Base-by-base conservation (phyloP, 805 yeast species). In the Helenozyma rhizophorensis region DNA sequence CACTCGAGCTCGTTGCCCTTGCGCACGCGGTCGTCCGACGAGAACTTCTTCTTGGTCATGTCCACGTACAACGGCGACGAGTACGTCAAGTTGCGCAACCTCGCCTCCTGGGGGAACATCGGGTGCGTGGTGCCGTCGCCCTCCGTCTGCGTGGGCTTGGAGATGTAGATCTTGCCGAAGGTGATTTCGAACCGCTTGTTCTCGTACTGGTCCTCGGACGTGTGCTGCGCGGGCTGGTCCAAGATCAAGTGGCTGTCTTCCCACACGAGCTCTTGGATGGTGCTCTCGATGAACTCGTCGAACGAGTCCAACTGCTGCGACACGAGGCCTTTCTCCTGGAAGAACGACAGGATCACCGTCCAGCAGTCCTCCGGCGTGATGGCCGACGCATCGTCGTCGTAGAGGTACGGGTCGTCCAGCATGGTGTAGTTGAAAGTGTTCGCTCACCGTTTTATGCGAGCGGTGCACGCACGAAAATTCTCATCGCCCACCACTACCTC, bases 61-160 rank as follows among this genome's bases (percentile, higher is more conserved):
- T 93, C 97, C 17, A 93, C 96, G 53, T 93, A 93, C 32, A 93
- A 72, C 23, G 97, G 97, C 21, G 97, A 86, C 4, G 97, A 86
- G 58, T 93, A 93, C 0, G 99, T 93, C 65, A 93, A 72, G 58
- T 93, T 93, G 65, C 99, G 80, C 45, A 93, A 72, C 51, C 99
- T 77, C 6, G 98, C 97, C 61, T 93, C 99, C 64, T 94, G 98
- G 9, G 99, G 98, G 56, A 85, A 85, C 80, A 93, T 79, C 10
- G 95, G 94, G 53, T 88, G 90, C n/a, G 97, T 90, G n/a, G 95
- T 88, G 68, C 99, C 99, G 66, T 93, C 99, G 12, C 97, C 96
- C 68, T 93, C 99, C 14, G 97, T 94, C 76, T 93, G 95, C 30
- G 96, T 87, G 28, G 99, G 99, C 53, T 89, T 84, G 16, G 97